A percentile compares a stretch with the other conserved stretches of the same genome.
These are phyloP conservation scores for Vigna nakashimae DNA, from an alignment of 306 rosid species.

Conservation along the genomic window DNA sequence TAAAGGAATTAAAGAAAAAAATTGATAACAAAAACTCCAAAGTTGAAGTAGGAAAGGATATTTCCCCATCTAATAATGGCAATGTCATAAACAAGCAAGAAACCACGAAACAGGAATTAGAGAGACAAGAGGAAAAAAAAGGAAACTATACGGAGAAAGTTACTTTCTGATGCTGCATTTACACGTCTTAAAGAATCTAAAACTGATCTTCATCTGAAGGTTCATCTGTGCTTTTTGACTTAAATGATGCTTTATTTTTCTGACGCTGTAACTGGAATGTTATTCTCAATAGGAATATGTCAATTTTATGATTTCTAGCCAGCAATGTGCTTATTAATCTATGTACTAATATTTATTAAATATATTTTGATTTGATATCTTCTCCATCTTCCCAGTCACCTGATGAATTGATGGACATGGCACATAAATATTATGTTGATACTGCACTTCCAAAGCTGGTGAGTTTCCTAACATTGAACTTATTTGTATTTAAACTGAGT, in stretches of 20 bases:
- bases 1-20: conserved; percentile 92
- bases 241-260: conserved; percentile 12
- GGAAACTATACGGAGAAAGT: conserved; percentile 76
- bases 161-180: conserved; percentile 85
- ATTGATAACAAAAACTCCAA: conserved; percentile 64
- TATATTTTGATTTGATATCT: conserved; percentile 39
- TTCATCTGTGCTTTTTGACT: conserved; percentile 43
- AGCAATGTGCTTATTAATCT: not conserved
- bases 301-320: conserved; percentile 22
- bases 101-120: conserved; percentile 63
- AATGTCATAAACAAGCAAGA: conserved; percentile 57
- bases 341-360: conserved; percentile 6
- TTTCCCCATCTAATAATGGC: conserved; percentile 44
- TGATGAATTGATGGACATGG: conserved; percentile 92
- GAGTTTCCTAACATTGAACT: conserved; percentile 48
- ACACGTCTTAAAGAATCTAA: conserved; percentile 92
- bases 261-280: not conserved
- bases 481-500: conserved; percentile 15
- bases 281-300: not conserved
- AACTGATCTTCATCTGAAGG: conserved; percentile 91
- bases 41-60: conserved; percentile 71
- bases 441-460: conserved; percentile 98
- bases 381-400: conserved; percentile 72
- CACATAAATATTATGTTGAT: conserved; percentile 83
- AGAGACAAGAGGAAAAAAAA: conserved; percentile 73